Base-by-base conservation (phyloP, 106 monocot genomes). In the Hemerocallis citrina region DNA sequence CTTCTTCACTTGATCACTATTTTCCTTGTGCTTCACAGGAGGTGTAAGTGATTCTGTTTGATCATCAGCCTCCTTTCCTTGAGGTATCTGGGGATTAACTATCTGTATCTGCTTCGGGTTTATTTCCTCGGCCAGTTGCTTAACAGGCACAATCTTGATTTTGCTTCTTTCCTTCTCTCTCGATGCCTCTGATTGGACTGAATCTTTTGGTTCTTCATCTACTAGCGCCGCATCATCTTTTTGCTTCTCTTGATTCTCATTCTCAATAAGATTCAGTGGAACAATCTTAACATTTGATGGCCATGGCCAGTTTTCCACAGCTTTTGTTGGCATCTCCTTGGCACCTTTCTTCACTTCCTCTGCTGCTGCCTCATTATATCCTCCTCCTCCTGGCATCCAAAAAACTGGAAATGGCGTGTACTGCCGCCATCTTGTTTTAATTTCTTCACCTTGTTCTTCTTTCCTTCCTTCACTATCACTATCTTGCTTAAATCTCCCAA, bases 331-430 rank as follows among this genome's bases (percentile, higher is more conserved):
- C 43, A n/a, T 24, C 7, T 28, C 30, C 21, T 63, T 47, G 20
- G 11, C 0, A 25, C 60, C 50, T 29, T 52, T 60, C 32, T 42
- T 29, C 2, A 1, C 25, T 22, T 10, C 65, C 55, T 25, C 59
- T 30, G 68, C 54, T 41, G 59, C 59, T n/a, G n/a, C n/a, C 28
- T 70, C 49, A 20, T 49, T 67, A 64, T 13, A 23, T 4, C 71
- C 51, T 41, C 43, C 77, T 50, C 70, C 38, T 8, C 67, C 81
- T 34, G 63, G 37, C 59, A 86, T 28, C 40, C 81, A 77, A 23
- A 81, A 59, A 23, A 75, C 62, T 55, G 67, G 77, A 28, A 77
- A 59, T 23, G 47, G 67, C 38, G 76, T 39, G 16, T 29, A 30
- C 54, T 54, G 37, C 31, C 66, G 32, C 44, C 13, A 15, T 61